Percentiles rank a stretch among this genome's conserved stretches.
phyloP scores from a whole-genome alignment of 2,329 filamentous ascomycete species.

The Atkinsonella hypoxylon region DNA sequence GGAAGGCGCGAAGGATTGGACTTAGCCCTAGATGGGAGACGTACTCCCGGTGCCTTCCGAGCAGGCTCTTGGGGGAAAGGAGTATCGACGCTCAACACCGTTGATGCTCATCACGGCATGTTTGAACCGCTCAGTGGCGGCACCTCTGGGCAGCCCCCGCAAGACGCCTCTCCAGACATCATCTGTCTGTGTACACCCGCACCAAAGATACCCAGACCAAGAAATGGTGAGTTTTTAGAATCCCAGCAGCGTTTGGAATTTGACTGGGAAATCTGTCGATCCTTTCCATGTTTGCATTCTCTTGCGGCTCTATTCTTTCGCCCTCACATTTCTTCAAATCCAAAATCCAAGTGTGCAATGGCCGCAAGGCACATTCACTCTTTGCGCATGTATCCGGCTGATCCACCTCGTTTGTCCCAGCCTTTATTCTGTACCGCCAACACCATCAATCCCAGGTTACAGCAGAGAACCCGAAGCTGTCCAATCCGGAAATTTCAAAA shows the following conservation, averaged over 20 bases:
- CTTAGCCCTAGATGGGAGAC: conserved; percentile 5
- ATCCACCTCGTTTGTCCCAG: conserved; percentile 35
- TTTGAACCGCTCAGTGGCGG: conserved; percentile 18
- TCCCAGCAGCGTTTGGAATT: not conserved
- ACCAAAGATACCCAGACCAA: conserved; percentile 45
- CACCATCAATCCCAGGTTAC: conserved; percentile 79
- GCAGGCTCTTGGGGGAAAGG: conserved; percentile 25
- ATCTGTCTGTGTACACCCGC: conserved; percentile 45
- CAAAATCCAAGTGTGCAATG: not conserved
- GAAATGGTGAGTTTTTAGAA: conserved; percentile 38
- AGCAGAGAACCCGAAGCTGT: conserved; percentile 70
- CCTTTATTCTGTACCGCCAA: conserved; percentile 95
- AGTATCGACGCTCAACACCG: conserved; percentile 32
- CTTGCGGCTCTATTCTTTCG: not conserved
- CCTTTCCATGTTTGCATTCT: too few species aligned
- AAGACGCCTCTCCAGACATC: conserved; percentile 26
- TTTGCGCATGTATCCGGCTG: conserved; percentile 9
- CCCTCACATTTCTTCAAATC: not conserved
- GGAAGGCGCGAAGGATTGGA: conserved; percentile 6
- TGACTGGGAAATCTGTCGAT: too few species aligned
- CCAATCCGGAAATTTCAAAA: conserved; percentile 94
- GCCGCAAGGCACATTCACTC: not conserved
- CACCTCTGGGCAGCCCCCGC: conserved; percentile 17
- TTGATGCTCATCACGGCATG: conserved; percentile 28
- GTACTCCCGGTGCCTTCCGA: conserved; percentile 6